These are phyloP conservation scores for Mycosphaerelloides madeirae DNA, from an alignment of 2,329 filamentous ascomycete genomes.

Conservation along the genomic window DNA sequence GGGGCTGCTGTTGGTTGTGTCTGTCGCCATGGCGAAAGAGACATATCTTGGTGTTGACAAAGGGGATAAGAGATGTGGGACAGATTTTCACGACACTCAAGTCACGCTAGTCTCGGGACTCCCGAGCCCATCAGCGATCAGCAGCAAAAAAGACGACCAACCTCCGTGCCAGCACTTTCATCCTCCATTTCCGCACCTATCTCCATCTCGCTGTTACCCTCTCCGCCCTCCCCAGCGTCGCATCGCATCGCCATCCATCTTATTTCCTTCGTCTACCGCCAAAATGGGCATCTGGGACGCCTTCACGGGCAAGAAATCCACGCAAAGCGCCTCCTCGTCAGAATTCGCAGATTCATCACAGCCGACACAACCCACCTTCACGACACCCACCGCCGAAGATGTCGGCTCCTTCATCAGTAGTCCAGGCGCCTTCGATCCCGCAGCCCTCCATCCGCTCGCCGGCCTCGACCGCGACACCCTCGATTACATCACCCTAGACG, in stretches of 20 bases:
- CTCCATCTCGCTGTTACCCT: slow-evolving; percentile 5
- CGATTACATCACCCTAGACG: slow-evolving; percentile 92
- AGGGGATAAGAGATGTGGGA: no score
- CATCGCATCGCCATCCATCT: slow-evolving; percentile 17
- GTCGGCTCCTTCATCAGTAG: slow-evolving; percentile 80
- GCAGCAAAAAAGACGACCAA: neutral
- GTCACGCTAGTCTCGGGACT: no score
- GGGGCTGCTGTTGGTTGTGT: no score
- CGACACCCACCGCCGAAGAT: slow-evolving; percentile 62
- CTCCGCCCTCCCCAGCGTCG: neutral
- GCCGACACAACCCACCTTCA: slow-evolving; percentile 41
- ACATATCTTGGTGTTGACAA: no score
- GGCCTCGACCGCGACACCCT: slow-evolving; percentile 88
- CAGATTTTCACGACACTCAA: no score
- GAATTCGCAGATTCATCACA: slow-evolving; percentile 46
- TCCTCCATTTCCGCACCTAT: slow-evolving; percentile 3
- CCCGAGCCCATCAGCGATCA: no score
- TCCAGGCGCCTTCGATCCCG: slow-evolving; percentile 75
- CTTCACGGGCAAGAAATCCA: slow-evolving; percentile 55
- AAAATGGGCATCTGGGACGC: slow-evolving; percentile 58
- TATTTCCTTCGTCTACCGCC: slow-evolving; percentile 6
- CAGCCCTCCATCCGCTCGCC: slow-evolving; percentile 85
- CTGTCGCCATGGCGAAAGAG: no score
- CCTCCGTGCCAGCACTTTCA: neutral
- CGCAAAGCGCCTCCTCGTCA: slow-evolving; percentile 38